These are phyloP conservation scores for Phaseolus lunatus DNA, from an alignment of 306 rosid species.

Conservation along the genomic window DNA sequence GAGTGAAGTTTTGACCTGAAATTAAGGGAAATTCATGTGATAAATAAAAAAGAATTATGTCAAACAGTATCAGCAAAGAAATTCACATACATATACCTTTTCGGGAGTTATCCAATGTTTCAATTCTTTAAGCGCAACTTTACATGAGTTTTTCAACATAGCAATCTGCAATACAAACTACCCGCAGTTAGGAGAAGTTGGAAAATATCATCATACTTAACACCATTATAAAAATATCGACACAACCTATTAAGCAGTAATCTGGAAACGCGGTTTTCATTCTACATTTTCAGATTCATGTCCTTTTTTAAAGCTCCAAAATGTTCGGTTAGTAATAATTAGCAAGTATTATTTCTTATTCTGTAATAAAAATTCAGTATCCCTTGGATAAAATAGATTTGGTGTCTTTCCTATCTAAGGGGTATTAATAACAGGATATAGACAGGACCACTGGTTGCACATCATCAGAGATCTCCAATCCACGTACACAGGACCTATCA, in stretches of 20 bases:
- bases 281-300: constrained; percentile 28
- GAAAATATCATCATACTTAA: constrained; percentile 32
- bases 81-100: constrained; percentile 61
- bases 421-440: constrained; percentile 4
- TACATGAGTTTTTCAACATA: constrained; percentile 72
- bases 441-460: constrained; percentile 24
- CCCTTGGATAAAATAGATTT: constrained; percentile 17
- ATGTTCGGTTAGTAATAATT: constrained; percentile 8
- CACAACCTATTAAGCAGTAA: constrained; percentile 10
- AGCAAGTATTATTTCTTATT: neutral
- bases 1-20: constrained; percentile 81
- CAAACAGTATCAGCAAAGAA: constrained; percentile 34
- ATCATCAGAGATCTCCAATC: constrained; percentile 7
- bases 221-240: constrained; percentile 13
- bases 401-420: constrained; percentile 17
- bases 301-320: neutral
- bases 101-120: constrained; percentile 83
- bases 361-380: constrained; percentile 19
- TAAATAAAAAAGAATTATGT: constrained; percentile 20
- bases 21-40: constrained; percentile 24
- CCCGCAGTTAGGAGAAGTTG: constrained; percentile 37
- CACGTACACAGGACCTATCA: neutral
- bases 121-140: constrained; percentile 62
- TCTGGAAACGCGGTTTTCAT: constrained; percentile 5
- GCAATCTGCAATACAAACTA: constrained; percentile 64